Conservation (phyloP, 1,139 yeast genomes). For the Yamadazyma triangularis region DNA sequence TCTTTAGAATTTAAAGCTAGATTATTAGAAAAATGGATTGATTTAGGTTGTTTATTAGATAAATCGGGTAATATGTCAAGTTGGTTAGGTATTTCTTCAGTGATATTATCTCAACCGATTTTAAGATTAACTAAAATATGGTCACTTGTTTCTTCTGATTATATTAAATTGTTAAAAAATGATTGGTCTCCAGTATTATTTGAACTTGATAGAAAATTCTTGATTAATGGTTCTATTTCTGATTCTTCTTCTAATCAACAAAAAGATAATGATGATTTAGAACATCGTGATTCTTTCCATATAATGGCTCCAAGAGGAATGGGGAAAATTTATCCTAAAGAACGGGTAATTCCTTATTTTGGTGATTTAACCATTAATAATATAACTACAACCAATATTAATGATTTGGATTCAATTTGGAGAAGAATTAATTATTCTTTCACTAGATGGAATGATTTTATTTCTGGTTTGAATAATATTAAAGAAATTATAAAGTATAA, state of each 20-base stretch:
- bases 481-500: conserved; percentile 39
- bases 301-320: conserved; percentile 88
- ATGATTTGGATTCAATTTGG: conserved; percentile 62
- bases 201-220: conserved; percentile 75
- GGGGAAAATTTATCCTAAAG: conserved; percentile 73
- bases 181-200: conserved; percentile 96
- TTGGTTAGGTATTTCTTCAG: conserved; percentile 88
- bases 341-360: conserved; percentile 82
- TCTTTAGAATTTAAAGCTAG: conserved; percentile 53
- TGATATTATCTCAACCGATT: conserved; percentile 78
- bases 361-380: conserved; percentile 64
- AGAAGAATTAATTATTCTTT: conserved; percentile 71
- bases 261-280: conserved; percentile 4
- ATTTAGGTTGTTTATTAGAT: conserved; percentile 74
- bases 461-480: conserved; percentile 35
- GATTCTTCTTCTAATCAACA: conserved; percentile 13
- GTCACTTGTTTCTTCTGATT: conserved; percentile 63
- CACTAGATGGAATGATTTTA: conserved; percentile 75
- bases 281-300: conserved; percentile 51
- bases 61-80: conserved; percentile 89
- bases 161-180: conserved; percentile 59
- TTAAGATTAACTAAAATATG: conserved; percentile 72
- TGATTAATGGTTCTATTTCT: conserved; percentile 32
- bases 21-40: conserved; percentile 78
- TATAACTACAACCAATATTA: conserved; percentile 31